These are phyloP conservation scores for Leptographium flavum DNA, from an alignment of 2,329 filamentous ascomycete genomes.

Conservation along the genomic window DNA sequence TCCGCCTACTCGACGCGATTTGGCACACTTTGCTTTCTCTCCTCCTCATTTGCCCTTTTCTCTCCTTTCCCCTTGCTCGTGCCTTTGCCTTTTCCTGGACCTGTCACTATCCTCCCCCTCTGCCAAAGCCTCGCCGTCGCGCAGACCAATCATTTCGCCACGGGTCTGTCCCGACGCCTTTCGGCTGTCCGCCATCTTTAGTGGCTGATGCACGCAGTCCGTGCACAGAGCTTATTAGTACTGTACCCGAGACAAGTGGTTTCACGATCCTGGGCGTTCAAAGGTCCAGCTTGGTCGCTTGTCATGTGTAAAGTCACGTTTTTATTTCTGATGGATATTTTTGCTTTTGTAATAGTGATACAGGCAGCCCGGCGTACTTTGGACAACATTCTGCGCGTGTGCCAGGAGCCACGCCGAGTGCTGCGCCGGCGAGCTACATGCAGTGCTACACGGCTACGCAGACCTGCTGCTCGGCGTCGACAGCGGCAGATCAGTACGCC, in stretches of 20 bases:
- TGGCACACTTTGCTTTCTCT: background rate
- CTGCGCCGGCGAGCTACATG: too few relatives aligned
- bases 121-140: conserved; percentile 3
- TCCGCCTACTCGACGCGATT: background rate
- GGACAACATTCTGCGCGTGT: too few relatives aligned
- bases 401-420: too few relatives aligned
- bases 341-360: too few relatives aligned
- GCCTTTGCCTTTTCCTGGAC: background rate
- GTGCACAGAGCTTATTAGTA: background rate
- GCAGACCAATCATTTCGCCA: conserved; percentile 11
- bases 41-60: background rate
- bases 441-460: too few relatives aligned
- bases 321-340: too few relatives aligned
- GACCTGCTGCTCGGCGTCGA: too few relatives aligned
- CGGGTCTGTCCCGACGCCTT: conserved; percentile 1
- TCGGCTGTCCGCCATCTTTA: background rate
- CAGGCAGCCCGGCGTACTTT: too few relatives aligned
- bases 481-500: too few relatives aligned
- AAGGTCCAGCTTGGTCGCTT: too few relatives aligned
- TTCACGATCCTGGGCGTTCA: too few relatives aligned
- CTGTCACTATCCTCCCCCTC: background rate
- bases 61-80: background rate
- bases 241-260: background rate
- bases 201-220: background rate
- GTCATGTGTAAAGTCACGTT: too few relatives aligned